Conservation (phyloP, 345 rosid species). For the Corchorus olitorius region DNA sequence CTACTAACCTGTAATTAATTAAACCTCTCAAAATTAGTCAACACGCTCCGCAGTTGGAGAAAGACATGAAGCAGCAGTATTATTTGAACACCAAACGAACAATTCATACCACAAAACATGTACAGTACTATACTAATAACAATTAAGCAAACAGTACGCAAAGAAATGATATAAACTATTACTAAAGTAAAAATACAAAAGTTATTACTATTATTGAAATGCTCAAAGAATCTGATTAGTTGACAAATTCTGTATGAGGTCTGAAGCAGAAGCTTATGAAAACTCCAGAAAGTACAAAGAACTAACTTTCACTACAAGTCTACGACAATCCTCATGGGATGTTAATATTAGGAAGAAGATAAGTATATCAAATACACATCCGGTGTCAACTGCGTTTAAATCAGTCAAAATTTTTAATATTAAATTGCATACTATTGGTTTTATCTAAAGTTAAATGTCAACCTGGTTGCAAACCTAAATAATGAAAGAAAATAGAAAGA, state of each 20-base stretch:
- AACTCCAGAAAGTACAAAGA: neutral
- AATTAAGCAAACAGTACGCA: neutral
- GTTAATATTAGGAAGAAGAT: neutral
- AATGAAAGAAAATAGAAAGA: neutral
- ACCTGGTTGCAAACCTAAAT: neutral
- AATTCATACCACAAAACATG: neutral
- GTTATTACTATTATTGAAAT: neutral
- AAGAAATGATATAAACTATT: neutral
- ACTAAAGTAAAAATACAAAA: neutral
- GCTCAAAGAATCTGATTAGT: neutral
- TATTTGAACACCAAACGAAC: constrained; percentile 15
- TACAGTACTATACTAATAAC: neutral
- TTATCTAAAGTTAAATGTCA: neutral
- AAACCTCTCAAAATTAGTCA: constrained; percentile 36
- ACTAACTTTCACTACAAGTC: neutral
- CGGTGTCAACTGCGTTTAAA: neutral
- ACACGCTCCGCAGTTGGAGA: constrained; percentile 23
- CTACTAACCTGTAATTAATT: constrained; percentile 86
- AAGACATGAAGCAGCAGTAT: constrained; percentile 18
- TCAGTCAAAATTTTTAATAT: constrained; percentile 14
- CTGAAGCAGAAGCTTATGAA: constrained; percentile 4
- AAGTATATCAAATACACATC: neutral
- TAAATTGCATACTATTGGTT: constrained; percentile 1
- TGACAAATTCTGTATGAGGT: neutral
- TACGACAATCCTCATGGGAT: neutral